Conservation (phyloP, 2,329 filamentous ascomycete species). For the Sarocladium oryzae region DNA sequence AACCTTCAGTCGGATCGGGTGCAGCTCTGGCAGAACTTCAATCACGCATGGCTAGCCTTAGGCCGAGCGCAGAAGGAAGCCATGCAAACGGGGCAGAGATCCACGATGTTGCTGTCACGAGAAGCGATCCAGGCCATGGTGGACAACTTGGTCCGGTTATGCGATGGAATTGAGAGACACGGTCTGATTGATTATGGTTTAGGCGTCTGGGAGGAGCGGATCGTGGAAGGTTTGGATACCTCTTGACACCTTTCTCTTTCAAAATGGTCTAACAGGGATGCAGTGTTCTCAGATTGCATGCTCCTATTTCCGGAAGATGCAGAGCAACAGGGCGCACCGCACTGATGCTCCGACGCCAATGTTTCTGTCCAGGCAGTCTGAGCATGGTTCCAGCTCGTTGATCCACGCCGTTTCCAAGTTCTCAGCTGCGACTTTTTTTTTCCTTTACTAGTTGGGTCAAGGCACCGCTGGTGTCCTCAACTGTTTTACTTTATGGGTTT, state of each 20-base stretch:
- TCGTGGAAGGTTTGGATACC: constrained; percentile 64
- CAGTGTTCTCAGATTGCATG: constrained; percentile 21
- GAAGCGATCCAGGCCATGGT: constrained; percentile 73
- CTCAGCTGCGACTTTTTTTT: not conserved
- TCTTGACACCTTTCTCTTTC: not conserved
- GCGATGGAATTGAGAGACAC: constrained; percentile 80
- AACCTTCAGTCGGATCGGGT: constrained; percentile 68
- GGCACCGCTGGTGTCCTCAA: not conserved
- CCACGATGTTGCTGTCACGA: constrained; percentile 58
- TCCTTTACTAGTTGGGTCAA: not conserved
- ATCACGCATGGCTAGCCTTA: constrained; percentile 80
- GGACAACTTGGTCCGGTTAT: constrained; percentile 72
- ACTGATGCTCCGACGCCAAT: not conserved
- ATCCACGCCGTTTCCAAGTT: too few species aligned
- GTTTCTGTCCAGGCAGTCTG: too few species aligned
- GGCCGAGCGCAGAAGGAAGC: constrained; percentile 80
- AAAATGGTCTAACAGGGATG: too few species aligned
- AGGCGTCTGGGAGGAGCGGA: constrained; percentile 92
- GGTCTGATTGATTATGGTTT: constrained; percentile 98
- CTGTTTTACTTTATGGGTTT: not conserved
- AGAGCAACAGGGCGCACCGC: not conserved
- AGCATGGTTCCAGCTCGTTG: too few species aligned
- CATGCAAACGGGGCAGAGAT: constrained; percentile 53
- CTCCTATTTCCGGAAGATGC: constrained; percentile 26
- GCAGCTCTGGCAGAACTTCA: constrained; percentile 89